A percentile compares a stretch with the other conserved stretches of the same genome.
phyloP scores from a whole-genome alignment of 1,139 yeast species.

The Taiozyma onychis region DNA sequence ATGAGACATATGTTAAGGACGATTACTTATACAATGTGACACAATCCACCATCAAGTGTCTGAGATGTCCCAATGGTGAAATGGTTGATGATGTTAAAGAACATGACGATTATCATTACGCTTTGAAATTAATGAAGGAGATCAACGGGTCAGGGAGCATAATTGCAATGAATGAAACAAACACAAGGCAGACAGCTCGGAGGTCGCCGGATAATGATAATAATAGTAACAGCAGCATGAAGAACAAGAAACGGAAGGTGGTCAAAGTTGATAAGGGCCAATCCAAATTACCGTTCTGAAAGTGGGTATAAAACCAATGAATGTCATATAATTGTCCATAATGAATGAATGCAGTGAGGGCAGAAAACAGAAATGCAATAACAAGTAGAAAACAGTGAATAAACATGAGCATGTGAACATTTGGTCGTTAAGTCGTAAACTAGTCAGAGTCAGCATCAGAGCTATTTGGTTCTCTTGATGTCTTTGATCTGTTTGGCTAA shows the following conservation, averaged over 20 bases:
- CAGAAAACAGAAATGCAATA: background rate
- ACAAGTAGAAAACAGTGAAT: background rate
- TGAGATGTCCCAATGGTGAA: conserved; percentile 12
- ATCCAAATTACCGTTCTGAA: conserved; percentile 20
- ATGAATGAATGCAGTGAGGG: background rate
- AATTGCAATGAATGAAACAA: conserved; percentile 7
- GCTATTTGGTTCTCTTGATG: background rate
- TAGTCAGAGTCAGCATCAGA: background rate
- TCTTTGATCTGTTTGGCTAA: background rate
- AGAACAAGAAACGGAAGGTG: conserved; percentile 7
- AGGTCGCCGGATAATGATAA: background rate
- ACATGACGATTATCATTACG: conserved; percentile 31
- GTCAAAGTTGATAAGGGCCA: conserved; percentile 15
- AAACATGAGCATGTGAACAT: background rate
- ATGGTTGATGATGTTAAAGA: conserved; percentile 22
- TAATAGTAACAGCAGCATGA: background rate
- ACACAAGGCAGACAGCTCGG: conserved; percentile 1
- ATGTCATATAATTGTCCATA: background rate
- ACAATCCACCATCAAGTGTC: conserved; percentile 7
- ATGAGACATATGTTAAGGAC: conserved; percentile 14
- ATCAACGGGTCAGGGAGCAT: conserved; percentile 18
- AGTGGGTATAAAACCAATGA: background rate
- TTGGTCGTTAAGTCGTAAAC: background rate
- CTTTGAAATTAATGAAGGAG: conserved; percentile 25
- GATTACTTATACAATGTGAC: conserved; percentile 15